Base-by-base conservation (phyloP, 2,329 filamentous ascomycete genomes). In the Tetracladium maxilliforme region DNA sequence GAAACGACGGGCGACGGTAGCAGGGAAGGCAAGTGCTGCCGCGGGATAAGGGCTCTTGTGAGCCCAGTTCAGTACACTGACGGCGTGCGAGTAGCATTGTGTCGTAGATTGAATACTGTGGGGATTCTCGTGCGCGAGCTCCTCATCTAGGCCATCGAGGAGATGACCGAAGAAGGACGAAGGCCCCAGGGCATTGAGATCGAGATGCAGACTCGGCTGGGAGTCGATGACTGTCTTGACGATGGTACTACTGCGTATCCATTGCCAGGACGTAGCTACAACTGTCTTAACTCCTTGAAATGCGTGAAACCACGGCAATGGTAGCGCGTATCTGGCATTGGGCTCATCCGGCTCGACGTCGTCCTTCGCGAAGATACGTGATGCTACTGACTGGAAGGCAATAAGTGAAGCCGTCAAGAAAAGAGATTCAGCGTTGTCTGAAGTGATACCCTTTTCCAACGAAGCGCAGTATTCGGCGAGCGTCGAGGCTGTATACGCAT, bases 251-350 rank as follows among this genome's bases (percentile, higher is more conserved):
- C 58, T 56, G 4, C 69, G 57, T 23, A 76, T 57, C 61, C 64
- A 75, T 29, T 62, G 64, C 70, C 70, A 76, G 10, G 68, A 71
- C 4, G 62, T 61, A 12, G 70, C 64, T 1, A 74, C 70, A 17
- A 76, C 58, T 3, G 70, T 64, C 42, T 75, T 76, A 34, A 76
- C 67, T 8, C 70, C 70, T 37, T 75, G 70, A 38, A 73, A 75
- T 4, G 70, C 64, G 39, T 75, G 70, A 32, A 76, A 75, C 69
- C 68, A 75, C 4, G 65, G 58, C 21, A 74, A 47, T 1, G 70
- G 70, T n/a, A 73, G 46, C 11, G 55, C 52, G 39, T 76, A 76
- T 19, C 52, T 52, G 22, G 56, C 51, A 23, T 49, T 47, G 4
- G 41, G 37, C 8, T 42, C 40, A 7, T 45, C 32, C 19, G 56